These are phyloP conservation scores for Podospora conica DNA, from an alignment of 495 filamentous ascomycete species.

Conservation along the genomic window DNA sequence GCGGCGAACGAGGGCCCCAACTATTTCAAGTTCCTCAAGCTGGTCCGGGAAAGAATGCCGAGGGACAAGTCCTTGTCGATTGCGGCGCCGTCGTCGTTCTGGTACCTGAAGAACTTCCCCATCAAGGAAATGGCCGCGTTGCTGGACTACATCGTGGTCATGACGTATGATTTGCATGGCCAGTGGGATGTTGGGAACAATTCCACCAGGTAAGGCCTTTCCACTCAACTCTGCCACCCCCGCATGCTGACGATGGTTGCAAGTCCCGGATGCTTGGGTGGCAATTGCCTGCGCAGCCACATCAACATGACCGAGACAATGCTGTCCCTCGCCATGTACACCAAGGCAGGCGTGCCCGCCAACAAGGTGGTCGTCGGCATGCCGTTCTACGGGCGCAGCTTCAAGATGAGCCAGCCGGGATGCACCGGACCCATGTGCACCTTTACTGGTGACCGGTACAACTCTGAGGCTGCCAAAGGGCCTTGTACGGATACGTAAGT, in stretches of 20 bases:
- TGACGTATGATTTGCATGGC: conserved; percentile 27
- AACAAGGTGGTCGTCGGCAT: conserved; percentile 18
- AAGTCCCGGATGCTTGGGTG: not conserved
- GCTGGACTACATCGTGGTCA: conserved; percentile 28
- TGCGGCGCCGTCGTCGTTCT: conserved; percentile 23
- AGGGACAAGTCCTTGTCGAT: conserved; percentile 25
- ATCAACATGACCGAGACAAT: conserved; percentile 40
- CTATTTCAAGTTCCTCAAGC: conserved; percentile 14
- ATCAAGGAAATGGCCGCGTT: conserved; percentile 17
- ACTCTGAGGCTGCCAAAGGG: no score
- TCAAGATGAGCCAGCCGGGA: conserved; percentile 22
- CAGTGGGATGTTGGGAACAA: conserved; percentile 15
- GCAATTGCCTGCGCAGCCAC: conserved; percentile 14
- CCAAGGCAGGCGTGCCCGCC: conserved; percentile 40
- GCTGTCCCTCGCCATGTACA: conserved; percentile 27
- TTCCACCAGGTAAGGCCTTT: no score
- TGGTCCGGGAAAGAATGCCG: conserved; percentile 6
- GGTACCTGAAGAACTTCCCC: conserved; percentile 14
- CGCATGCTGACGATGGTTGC: no score
- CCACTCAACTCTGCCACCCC: no score
- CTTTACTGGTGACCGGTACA: no score
- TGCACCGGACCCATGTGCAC: conserved; percentile 5
- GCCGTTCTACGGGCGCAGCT: conserved; percentile 32
- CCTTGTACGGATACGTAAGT: no score
- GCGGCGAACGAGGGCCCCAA: conserved; percentile 4